Evolutionary conservation across 2,329 filamentous ascomycete genomes (phyloP), one percentile per base, ranked within the genome.

Genomic region (Aquanectria penicillioides): DNA sequence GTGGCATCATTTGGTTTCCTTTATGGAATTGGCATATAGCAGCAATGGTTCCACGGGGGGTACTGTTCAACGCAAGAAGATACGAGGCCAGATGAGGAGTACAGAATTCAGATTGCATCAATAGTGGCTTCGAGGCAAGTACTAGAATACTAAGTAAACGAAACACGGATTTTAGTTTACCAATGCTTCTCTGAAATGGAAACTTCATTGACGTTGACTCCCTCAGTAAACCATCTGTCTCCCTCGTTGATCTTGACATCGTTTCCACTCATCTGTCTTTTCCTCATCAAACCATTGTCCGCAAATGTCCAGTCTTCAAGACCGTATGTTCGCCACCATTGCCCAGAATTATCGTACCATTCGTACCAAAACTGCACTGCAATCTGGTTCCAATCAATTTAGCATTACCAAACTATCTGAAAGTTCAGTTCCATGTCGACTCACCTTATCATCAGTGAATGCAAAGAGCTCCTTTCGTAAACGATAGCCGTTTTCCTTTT

Each of bases 301-400:
- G 86, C 87, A 74, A 92, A 92, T 0, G 89, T 92, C 90, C 89
- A 92, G 71, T 93, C 89, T 70, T 93, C 90, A 10, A 96, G 83
- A 0, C 93, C 93, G 70, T 96, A 96, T 38, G 90, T 93, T n/a
- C 92, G 83, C 83, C 90, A 94, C 92, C 92, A 97, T 73, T 92
- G 87, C 31, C 90, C 89, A 2, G 81, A 67, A 7, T 77, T 76
- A 69, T 94, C 91, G 63, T 87, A 84, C 77, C 87, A 94, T 75
- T 96, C 90, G 69, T 94, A 96, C 92, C 92, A 96, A 74, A 95
- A 96, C 71, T 97, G 92, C 18, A 96, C 93, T 1, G 92, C 92
- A 63, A 94, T 94, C 75, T 86, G 3, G 0, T 2, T 3, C 5
- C 7, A n/a, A 8, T 18, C 9, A 18, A 41, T 37, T 34, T 25